A percentile compares a stretch with the other conserved stretches of the same genome.
Evolutionary conservation across 257 asterid species (phyloP).

Genomic region (Echium plantagineum): DNA sequence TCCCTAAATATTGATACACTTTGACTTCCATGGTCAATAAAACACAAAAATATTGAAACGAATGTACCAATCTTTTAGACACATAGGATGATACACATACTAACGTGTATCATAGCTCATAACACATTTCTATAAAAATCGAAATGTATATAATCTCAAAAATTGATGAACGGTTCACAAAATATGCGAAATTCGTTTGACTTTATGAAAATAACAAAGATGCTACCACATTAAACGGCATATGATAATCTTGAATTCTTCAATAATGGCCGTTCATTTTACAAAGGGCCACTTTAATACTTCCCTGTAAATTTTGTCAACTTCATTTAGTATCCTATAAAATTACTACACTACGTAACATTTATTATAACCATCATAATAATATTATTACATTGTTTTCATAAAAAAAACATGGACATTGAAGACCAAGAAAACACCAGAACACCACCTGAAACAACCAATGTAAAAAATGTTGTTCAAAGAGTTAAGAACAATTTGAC

Average conservation of each 20-base stretch:
- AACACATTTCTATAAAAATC: too few relatives aligned
- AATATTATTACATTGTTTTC: conserved; percentile 10
- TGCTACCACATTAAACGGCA: conserved; percentile 44
- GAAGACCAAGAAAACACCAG: conserved; percentile 17
- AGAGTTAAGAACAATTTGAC: conserved; percentile 33
- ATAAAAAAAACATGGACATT: conserved; percentile 5
- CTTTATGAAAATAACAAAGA: conserved; percentile 2
- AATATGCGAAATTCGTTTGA: too few relatives aligned
- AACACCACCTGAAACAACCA: neutral
- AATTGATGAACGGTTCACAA: too few relatives aligned
- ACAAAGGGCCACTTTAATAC: conserved; percentile 8
- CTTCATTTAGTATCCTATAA: neutral
- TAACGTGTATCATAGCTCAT: too few relatives aligned
- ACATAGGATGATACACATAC: too few relatives aligned
- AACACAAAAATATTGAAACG: too few relatives aligned
- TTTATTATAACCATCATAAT: neutral
- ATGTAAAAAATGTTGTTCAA: conserved; percentile 4
- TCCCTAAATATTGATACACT: too few relatives aligned
- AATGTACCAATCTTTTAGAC: too few relatives aligned
- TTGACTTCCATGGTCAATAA: too few relatives aligned
- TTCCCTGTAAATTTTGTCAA: neutral
- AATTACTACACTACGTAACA: neutral
- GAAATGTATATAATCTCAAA: too few relatives aligned
- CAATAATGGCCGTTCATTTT: conserved; percentile 25
- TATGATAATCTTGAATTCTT: neutral